phyloP scores from a whole-genome alignment of 2,329 filamentous ascomycete species.

The Clonostachys sp. region DNA sequence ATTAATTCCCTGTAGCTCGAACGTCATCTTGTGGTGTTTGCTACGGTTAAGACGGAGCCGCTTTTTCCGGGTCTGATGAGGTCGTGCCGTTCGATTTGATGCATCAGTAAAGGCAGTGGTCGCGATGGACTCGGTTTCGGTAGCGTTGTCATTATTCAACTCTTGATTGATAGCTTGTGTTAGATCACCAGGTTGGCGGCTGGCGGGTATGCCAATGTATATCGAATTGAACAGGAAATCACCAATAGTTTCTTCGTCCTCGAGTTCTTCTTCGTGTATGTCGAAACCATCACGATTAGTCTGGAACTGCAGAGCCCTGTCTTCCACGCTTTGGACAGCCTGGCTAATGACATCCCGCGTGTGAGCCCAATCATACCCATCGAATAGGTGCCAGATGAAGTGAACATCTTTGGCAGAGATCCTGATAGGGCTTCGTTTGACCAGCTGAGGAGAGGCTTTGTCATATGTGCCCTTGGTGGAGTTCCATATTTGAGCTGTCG shows the following conservation, averaged over 20 bases:
- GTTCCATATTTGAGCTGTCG: slow-evolving; percentile 73
- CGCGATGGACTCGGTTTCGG: slow-evolving; percentile 85
- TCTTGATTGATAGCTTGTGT: slow-evolving; percentile 81
- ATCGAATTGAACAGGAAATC: slow-evolving; percentile 99
- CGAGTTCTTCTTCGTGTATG: slow-evolving; percentile 63
- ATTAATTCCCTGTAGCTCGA: slow-evolving; percentile 82
- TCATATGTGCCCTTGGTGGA: slow-evolving; percentile 73
- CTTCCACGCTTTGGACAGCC: slow-evolving; percentile 83
- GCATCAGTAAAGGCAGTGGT: slow-evolving; percentile 66
- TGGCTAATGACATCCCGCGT: slow-evolving; percentile 84
- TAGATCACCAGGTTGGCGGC: slow-evolving; percentile 78
- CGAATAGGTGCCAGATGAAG: slow-evolving; percentile 95
- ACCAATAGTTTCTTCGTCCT: slow-evolving; percentile 82
- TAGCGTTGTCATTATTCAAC: slow-evolving; percentile 80
- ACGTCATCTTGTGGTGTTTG: slow-evolving; percentile 90
- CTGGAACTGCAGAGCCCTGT: slow-evolving; percentile 72
- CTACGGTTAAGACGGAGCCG: slow-evolving; percentile 76
- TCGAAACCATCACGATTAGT: slow-evolving; percentile 44
- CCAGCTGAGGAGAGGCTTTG: slow-evolving; percentile 53
- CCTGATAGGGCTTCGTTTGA: slow-evolving; percentile 66
- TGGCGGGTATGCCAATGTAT: slow-evolving; percentile 88
- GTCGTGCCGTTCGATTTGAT: slow-evolving; percentile 41
- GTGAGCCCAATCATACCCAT: slow-evolving; percentile 92
- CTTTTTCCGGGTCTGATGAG: slow-evolving; percentile 42
- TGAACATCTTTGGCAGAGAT: slow-evolving; percentile 82